A percentile compares a stretch with the other conserved stretches of the same genome.
Evolutionary conservation across 2,329 filamentous ascomycete genomes (phyloP).

Genomic region (Penicillium expansum): DNA sequence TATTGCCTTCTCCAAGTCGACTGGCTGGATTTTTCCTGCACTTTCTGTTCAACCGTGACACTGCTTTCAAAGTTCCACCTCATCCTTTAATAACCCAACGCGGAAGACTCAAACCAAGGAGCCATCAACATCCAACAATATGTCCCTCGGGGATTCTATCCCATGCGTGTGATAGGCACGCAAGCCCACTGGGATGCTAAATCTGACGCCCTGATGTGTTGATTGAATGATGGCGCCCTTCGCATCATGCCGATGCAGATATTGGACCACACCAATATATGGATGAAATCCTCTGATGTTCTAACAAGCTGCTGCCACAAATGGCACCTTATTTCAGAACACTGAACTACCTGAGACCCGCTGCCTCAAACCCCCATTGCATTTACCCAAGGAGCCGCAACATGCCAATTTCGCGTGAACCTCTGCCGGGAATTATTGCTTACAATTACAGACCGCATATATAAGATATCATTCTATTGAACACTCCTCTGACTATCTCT

Average conservation of each 20-base stretch:
- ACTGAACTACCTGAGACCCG: no score
- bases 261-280: not conserved
- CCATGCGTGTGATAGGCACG: not conserved
- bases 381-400: not conserved
- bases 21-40: not conserved
- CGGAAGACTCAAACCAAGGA: not conserved
- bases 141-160: not conserved
- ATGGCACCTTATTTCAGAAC: not conserved
- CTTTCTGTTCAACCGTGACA: not conserved
- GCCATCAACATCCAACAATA: not conserved
- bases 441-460: not conserved
- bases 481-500: not conserved
- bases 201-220: not conserved
- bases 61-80: not conserved
- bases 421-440: not conserved
- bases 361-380: not conserved
- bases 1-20: not conserved
- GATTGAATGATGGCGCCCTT: not conserved
- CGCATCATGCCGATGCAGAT: not conserved
- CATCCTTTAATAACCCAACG: not conserved
- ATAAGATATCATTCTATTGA: not conserved
- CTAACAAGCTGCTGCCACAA: not conserved
- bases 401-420: not conserved
- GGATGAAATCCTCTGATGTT: not conserved
- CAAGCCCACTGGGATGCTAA: not conserved